Conservation (phyloP, 371 early-diverging fungal genomes). For the Umbelopsis sp. region DNA sequence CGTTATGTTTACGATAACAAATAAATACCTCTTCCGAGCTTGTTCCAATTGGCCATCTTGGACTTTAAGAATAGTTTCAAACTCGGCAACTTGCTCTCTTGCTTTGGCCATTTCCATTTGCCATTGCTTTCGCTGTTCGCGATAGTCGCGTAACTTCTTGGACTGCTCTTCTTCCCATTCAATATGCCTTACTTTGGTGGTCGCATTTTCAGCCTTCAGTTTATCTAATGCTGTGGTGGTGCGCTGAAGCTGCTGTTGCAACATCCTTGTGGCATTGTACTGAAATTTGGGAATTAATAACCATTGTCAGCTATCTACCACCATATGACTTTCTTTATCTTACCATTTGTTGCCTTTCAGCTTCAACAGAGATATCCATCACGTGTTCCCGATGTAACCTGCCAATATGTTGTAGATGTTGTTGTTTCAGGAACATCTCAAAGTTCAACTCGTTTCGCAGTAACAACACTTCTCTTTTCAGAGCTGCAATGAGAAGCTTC, state of each 20-base stretch:
- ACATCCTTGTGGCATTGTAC: constrained; percentile 62
- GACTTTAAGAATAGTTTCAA: constrained; percentile 31
- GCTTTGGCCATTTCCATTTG: constrained; percentile 51
- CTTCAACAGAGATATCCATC: constrained; percentile 65
- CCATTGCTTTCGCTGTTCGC: constrained; percentile 62
- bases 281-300: constrained; percentile 12
- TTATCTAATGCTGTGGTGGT: constrained; percentile 53
- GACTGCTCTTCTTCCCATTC: constrained; percentile 71
- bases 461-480: constrained; percentile 63
- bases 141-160: constrained; percentile 54
- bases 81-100: constrained; percentile 52
- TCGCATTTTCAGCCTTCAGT: constrained; percentile 56
- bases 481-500: constrained; percentile 40
- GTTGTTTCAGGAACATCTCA: constrained; percentile 69
- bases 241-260: constrained; percentile 59
- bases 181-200: constrained; percentile 61
- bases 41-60: constrained; percentile 35
- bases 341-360: constrained; percentile 63
- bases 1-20: no score
- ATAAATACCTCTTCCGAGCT: constrained; percentile 35
- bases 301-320: background rate
- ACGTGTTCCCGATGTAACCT: constrained; percentile 67
- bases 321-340: background rate
- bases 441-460: constrained; percentile 67
- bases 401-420: constrained; percentile 70